Base-by-base conservation (phyloP, 2,329 filamentous ascomycete species). In the Arthroderma sp. region DNA sequence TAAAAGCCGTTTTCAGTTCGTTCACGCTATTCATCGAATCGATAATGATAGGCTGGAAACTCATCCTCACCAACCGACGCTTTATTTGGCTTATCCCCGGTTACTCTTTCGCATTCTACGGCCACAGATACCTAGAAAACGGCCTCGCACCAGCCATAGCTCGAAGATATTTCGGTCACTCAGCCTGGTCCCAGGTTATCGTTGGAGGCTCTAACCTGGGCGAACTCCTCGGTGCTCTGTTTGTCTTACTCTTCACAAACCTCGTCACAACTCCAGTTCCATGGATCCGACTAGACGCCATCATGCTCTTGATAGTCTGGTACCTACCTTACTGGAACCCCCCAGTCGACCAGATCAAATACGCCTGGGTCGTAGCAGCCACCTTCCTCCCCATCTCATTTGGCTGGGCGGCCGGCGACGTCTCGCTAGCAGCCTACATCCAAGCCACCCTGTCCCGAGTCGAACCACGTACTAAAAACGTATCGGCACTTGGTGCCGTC, bases 401-500 rank as follows among this genome's bases (percentile, higher is more conserved):
- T 42, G 69, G 69, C 15, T 73, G 70, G 70, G 70, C 70, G 0
- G 70, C 70, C 3, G 69, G 70, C 9, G 70, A 73, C 44, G 69
- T 73, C 9, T 71, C 68, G 3, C 63, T 73, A 0, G 66, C 67
- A 1, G 70, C 70, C 1, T 73, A 72, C 52, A 70, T 73, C 40
- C 70, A 73, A 52, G 68, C 70, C 3, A 66, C 66, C 4, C 61
- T 73, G n/a, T 61, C 66, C 1, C 60, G 68, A 27, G 58, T 67
- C 28, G 70, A 72, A 49, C 59, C 59, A 6, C 58, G 66, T 37
- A 62, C 64, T 33, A 61, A 63, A 38, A 65, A 70, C 36, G 67
- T 73, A 1, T 71, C 69, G 2, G 65, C 70, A 0, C 58, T 73
- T 2, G 70, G 67, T 11, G 68, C 70, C 1, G 69, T 73, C 36